phyloP scores from a whole-genome alignment of 2,329 filamentous ascomycete species.

The Zymoseptoria brevis region DNA sequence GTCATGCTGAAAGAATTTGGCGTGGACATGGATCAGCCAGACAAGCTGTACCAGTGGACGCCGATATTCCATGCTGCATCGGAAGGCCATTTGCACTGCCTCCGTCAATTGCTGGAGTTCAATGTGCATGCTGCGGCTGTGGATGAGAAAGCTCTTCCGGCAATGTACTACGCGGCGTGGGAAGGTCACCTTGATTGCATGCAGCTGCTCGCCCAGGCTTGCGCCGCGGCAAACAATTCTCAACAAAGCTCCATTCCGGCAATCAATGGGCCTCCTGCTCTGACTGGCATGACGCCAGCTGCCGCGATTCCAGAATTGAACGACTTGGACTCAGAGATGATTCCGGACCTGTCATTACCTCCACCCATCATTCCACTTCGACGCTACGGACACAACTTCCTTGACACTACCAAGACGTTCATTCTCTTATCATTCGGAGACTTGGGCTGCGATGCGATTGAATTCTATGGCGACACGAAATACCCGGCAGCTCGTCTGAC shows the following conservation, averaged over 20 bases:
- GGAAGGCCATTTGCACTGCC: conserved; percentile 84
- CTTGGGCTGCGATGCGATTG: conserved; percentile 62
- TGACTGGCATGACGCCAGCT: conserved; percentile 33
- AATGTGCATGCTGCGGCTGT: conserved; percentile 70
- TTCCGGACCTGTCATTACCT: conserved; percentile 83
- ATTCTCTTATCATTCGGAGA: conserved; percentile 86
- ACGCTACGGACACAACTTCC: conserved; percentile 94
- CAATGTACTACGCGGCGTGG: conserved; percentile 98
- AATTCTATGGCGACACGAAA: conserved; percentile 96
- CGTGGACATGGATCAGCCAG: conserved; percentile 81
- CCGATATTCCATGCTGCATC: conserved; percentile 92
- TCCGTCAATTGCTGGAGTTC: conserved; percentile 71
- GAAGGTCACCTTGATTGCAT: conserved; percentile 94
- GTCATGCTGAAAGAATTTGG: conserved; percentile 76
- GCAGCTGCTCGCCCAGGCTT: conserved; percentile 63
- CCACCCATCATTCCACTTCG: conserved; percentile 92
- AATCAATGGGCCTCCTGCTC: conserved; percentile 33
- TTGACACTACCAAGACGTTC: conserved; percentile 87
- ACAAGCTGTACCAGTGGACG: conserved; percentile 97
- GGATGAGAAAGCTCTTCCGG: conserved; percentile 87
- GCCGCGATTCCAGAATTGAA: conserved; percentile 5
- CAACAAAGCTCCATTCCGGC: conserved; percentile 1
- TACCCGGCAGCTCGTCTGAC: conserved; percentile 92
- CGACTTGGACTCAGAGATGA: conserved; percentile 64
- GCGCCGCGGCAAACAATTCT: conserved; percentile 20